A percentile compares a stretch with the other conserved stretches of the same genome.
phyloP scores from a whole-genome alignment of 2,329 filamentous ascomycete genomes.

The Colletotrichum sp. region DNA sequence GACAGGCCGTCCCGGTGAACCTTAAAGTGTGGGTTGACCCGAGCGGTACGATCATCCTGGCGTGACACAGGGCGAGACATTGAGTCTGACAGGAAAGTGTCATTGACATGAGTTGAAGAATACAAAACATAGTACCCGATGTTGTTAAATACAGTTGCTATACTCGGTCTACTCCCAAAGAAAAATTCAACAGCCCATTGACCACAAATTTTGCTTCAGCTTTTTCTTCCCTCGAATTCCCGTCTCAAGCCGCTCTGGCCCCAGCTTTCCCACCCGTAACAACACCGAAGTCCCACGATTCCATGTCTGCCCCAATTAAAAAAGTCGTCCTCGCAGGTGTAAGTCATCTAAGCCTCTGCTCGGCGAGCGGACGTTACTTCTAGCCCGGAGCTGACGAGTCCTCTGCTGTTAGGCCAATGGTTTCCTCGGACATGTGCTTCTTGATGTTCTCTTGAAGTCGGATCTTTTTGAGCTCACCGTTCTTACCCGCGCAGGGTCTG shows the following conservation, averaged over 20 bases:
- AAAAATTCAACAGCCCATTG: neutral
- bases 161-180: neutral
- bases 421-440: conserved; percentile 33
- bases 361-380: neutral
- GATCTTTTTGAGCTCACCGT: conserved; percentile 40
- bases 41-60: neutral
- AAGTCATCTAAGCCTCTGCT: neutral
- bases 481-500: conserved; percentile 46
- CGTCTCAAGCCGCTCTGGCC: neutral
- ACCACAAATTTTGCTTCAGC: neutral
- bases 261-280: neutral
- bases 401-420: conserved; percentile 32
- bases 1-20: conserved; percentile 2
- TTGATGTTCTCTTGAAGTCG: conserved; percentile 32
- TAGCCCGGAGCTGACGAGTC: neutral
- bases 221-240: neutral
- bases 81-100: neutral
- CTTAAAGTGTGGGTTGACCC: neutral
- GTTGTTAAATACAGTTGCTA: neutral
- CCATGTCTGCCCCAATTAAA: neutral
- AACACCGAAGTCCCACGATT: neutral
- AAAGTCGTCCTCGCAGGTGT: conserved; percentile 3
- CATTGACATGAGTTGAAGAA: neutral
- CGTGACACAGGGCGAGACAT: neutral
- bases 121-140: neutral